These are phyloP conservation scores for Neurospora sp. DNA, from an alignment of 495 filamentous ascomycete species.

Conservation along the genomic window DNA sequence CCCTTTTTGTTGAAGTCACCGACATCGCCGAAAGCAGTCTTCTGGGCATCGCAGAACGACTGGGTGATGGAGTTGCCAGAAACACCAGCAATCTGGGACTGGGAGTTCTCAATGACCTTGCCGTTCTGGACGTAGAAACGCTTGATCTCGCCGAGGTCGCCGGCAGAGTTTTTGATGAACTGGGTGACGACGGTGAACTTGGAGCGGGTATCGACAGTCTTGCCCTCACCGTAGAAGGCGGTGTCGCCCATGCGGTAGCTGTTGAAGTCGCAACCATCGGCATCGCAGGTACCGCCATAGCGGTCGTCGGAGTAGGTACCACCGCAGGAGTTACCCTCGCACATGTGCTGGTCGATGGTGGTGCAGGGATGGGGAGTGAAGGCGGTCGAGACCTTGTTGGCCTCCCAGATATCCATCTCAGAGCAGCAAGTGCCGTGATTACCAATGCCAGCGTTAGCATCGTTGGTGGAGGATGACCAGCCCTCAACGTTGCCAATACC, in stretches of 20 bases:
- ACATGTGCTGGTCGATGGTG: constrained; percentile 43
- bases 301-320: constrained; percentile 40
- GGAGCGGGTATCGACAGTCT: constrained; percentile 53
- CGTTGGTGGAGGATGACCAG: constrained; percentile 48
- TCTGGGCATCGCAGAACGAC: constrained; percentile 51
- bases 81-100: constrained; percentile 42
- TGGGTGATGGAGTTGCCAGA: constrained; percentile 49
- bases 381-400: constrained; percentile 54
- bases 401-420: constrained; percentile 69
- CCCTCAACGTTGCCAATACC: constrained; percentile 49
- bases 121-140: constrained; percentile 66
- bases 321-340: constrained; percentile 39
- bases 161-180: constrained; percentile 42
- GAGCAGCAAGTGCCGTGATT: constrained; percentile 58
- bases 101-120: constrained; percentile 46
- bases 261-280: constrained; percentile 71
- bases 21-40: constrained; percentile 49
- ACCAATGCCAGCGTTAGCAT: constrained; percentile 50
- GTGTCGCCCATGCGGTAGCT: constrained; percentile 54
- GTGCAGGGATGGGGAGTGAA: constrained; percentile 61
- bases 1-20: constrained; percentile 51
- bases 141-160: constrained; percentile 51
- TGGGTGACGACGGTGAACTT: constrained; percentile 68
- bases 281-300: constrained; percentile 56
- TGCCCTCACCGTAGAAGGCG: constrained; percentile 51